Percentiles rank a stretch among this genome's conserved stretches.
Evolutionary conservation across 805 yeast species (phyloP).

Genomic region (Nakazawaea populi): DNA sequence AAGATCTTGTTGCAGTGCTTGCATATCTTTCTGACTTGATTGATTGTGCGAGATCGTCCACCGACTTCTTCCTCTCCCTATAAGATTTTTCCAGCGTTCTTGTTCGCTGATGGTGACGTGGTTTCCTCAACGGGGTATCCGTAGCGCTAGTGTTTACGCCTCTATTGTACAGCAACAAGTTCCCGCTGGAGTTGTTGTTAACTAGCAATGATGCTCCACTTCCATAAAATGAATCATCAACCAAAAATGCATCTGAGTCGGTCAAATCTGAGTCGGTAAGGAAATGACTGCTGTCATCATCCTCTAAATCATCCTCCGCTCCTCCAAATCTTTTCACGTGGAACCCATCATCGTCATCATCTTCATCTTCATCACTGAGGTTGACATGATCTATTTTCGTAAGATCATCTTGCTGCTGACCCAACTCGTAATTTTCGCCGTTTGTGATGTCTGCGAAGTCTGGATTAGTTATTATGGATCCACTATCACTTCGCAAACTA

Average conservation of each 20-base stretch:
- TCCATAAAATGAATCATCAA: conserved; percentile 20
- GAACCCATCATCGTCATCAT: conserved; percentile 13
- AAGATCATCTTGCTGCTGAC: conserved; percentile 2
- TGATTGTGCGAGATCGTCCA: not conserved
- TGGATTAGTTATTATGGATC: conserved; percentile 15
- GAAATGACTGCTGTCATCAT: conserved; percentile 24
- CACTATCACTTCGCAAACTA: not conserved
- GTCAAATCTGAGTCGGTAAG: conserved; percentile 36
- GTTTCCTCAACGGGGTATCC: not conserved
- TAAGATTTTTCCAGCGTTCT: not conserved
- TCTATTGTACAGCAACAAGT: not conserved
- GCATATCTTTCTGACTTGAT: not conserved
- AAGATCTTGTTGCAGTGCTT: not conserved
- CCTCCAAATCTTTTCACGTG: conserved; percentile 15
- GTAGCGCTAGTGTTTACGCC: not conserved
- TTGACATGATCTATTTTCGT: conserved; percentile 10
- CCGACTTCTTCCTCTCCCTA: not conserved
- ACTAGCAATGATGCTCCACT: conserved; percentile 1
- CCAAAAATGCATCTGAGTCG: conserved; percentile 34
- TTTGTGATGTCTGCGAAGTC: conserved; percentile 21
- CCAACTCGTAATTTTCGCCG: conserved; percentile 1
- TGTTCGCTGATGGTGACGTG: not conserved
- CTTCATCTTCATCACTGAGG: conserved; percentile 13
- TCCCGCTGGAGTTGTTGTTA: conserved; percentile 1
- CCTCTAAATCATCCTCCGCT: conserved; percentile 24